Evolutionary conservation across 306 rosid genomes (phyloP).

Genomic region (Mimosa pudica): DNA sequence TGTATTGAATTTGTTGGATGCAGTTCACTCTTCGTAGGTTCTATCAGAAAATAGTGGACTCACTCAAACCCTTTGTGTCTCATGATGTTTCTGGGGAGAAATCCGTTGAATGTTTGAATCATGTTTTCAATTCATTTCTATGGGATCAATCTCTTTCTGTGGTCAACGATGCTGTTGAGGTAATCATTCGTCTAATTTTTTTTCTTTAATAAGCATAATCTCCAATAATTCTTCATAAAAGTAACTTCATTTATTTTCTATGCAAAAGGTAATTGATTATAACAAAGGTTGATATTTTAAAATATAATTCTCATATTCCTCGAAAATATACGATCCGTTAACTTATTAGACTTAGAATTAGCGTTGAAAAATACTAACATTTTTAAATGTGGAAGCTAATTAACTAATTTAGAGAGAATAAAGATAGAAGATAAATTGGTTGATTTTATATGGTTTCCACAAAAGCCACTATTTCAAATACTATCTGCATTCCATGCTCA

Average conservation of each 20-base stretch:
- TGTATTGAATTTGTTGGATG: constrained; percentile 6
- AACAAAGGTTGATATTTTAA: too few species aligned
- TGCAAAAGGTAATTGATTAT: too few species aligned
- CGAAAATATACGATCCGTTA: not conserved
- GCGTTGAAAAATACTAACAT: not conserved
- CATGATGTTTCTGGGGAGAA: not conserved
- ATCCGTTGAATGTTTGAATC: constrained; percentile 29
- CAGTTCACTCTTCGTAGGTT: constrained; percentile 19
- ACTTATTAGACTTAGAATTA: not conserved
- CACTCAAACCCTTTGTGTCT: constrained; percentile 18
- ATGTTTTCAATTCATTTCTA: not conserved
- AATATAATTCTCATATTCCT: not conserved
- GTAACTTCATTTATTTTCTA: too few species aligned
- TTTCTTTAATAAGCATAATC: too few species aligned
- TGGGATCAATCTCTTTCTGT: not conserved
- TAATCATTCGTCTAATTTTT: not conserved
- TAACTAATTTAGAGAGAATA: too few species aligned
- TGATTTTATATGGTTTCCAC: too few species aligned
- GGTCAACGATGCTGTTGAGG: constrained; percentile 3
- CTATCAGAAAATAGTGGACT: constrained; percentile 14
- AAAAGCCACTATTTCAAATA: too few species aligned
- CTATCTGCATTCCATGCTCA: too few species aligned
- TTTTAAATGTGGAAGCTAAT: too few species aligned
- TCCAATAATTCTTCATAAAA: too few species aligned
- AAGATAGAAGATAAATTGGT: too few species aligned